A percentile compares a stretch with the other conserved stretches of the same genome.
These are phyloP conservation scores for Boletus pseudopeckii DNA, from an alignment of 768 basidiomycete genomes.

Conservation along the genomic window DNA sequence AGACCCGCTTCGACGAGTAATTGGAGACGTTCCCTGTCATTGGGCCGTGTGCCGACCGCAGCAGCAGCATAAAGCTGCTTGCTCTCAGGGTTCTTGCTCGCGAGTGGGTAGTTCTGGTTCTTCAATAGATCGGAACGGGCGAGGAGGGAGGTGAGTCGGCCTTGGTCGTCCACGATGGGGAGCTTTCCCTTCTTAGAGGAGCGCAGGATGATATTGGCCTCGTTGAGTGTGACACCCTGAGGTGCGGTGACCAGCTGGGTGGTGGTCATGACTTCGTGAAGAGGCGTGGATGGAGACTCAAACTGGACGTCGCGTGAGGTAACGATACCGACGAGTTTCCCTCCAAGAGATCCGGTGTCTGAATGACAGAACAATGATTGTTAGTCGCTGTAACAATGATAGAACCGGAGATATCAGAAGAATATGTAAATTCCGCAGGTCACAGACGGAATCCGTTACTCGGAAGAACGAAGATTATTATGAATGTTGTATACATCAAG, in stretches of 20 bases:
- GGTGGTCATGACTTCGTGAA: conserved; percentile 87
- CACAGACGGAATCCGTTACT: conserved; percentile 68
- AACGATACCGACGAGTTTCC: conserved; percentile 94
- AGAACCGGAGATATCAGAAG: conserved; percentile 14
- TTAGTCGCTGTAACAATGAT: conserved; percentile 18
- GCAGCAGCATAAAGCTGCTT: conserved; percentile 98
- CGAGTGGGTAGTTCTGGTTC: conserved; percentile 94
- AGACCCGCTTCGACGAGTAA: conserved; percentile 92
- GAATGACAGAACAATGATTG: conserved; percentile 11
- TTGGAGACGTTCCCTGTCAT: conserved; percentile 79
- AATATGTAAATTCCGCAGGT: conserved; percentile 55
- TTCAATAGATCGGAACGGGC: conserved; percentile 97
- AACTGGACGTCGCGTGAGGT: conserved; percentile 97
- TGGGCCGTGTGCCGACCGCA: conserved; percentile 88
- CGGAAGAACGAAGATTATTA: conserved; percentile 89
- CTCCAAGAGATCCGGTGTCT: conserved; percentile 87
- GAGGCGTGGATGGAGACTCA: conserved; percentile 58
- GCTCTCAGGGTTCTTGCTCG: conserved; percentile 83
- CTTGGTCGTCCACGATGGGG: conserved; percentile 69
- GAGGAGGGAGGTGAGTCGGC: conserved; percentile 76
- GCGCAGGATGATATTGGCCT: conserved; percentile 93
- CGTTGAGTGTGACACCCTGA: conserved; percentile 82
- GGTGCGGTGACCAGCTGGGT: conserved; percentile 74
- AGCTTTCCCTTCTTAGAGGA: conserved; percentile 98
- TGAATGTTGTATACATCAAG: conserved; percentile 47